Evolutionary conservation across 1,284 basidiomycete genomes (phyloP).

Genomic region (Boletus austroedulis): DNA sequence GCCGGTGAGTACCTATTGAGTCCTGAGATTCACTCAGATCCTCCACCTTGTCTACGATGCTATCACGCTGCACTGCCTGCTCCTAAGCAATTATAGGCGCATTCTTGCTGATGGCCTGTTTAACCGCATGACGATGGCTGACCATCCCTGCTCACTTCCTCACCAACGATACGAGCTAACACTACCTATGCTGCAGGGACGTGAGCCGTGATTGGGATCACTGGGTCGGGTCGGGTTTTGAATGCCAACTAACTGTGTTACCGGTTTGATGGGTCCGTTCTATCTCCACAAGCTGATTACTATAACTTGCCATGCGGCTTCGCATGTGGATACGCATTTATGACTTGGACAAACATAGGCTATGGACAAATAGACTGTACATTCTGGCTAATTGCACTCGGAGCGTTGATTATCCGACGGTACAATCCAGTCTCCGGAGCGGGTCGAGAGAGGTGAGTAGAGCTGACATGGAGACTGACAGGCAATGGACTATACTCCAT

Average conservation of each 20-base stretch:
- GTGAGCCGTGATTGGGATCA: conserved; percentile 28
- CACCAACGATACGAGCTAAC: conserved; percentile 12
- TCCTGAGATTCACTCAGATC: conserved; percentile 14
- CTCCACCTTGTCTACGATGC: conserved; percentile 1
- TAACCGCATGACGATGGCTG: conserved; percentile 18
- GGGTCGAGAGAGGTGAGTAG: no score
- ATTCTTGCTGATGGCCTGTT: conserved; percentile 5
- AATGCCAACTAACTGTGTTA: neutral
- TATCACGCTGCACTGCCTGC: neutral
- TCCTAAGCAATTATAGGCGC: conserved; percentile 1
- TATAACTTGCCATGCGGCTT: no score
- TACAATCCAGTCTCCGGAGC: no score
- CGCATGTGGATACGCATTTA: no score
- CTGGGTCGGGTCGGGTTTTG: no score
- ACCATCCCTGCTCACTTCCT: neutral
- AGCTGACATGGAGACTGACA: no score
- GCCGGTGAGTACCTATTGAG: conserved; percentile 54
- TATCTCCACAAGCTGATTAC: neutral
- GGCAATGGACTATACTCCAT: no score
- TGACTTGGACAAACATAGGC: neutral
- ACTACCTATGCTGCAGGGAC: conserved; percentile 20
- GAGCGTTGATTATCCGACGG: no score
- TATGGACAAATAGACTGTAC: neutral
- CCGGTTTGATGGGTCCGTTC: neutral
- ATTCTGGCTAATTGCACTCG: no score